Evolutionary conservation across 257 asterid genomes (phyloP).

Genomic region (Solanum tacnaense): DNA sequence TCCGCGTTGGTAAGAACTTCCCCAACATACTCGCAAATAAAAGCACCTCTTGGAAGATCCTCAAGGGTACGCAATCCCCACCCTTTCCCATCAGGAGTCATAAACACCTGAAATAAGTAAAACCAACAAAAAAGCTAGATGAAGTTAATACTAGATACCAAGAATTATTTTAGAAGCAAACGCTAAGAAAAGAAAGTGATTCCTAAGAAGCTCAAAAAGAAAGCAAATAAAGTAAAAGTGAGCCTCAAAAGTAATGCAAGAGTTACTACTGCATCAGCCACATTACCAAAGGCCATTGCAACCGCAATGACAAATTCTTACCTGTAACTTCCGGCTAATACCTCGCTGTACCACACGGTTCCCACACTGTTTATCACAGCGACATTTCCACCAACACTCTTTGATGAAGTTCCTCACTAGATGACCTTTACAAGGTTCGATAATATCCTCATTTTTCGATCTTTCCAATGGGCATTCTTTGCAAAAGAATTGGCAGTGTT

Average conservation of each 20-base stretch:
- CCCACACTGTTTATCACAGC: slow-evolving; percentile 77
- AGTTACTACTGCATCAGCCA: neutral
- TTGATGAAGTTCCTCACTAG: slow-evolving; percentile 67
- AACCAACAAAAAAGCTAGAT: slow-evolving; percentile 1
- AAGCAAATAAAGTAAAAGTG: neutral
- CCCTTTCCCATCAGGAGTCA: slow-evolving; percentile 78
- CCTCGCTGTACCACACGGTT: slow-evolving; percentile 97
- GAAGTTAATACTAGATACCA: neutral
- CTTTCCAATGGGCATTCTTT: slow-evolving; percentile 81
- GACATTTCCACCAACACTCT: slow-evolving; percentile 96
- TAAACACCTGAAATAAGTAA: slow-evolving; percentile 52
- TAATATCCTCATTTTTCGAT: slow-evolving; percentile 41
- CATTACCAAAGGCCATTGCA: neutral
- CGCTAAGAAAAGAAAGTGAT: neutral
- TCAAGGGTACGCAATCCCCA: slow-evolving; percentile 97
- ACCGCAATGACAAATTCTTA: slow-evolving; percentile 6
- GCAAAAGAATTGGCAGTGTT: slow-evolving; percentile 60
- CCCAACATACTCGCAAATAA: slow-evolving; percentile 59
- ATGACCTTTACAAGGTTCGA: slow-evolving; percentile 92
- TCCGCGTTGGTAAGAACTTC: slow-evolving; percentile 35
- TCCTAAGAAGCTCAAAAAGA: neutral
- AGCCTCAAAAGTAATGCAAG: neutral
- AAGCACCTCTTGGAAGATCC: slow-evolving; percentile 92
- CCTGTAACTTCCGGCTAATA: slow-evolving; percentile 70
- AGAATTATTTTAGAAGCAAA: neutral